A percentile compares a stretch with the other conserved stretches of the same genome.
Conservation (phyloP, 495 filamentous ascomycete species). For the Aspergillus mulundensis region DNA sequence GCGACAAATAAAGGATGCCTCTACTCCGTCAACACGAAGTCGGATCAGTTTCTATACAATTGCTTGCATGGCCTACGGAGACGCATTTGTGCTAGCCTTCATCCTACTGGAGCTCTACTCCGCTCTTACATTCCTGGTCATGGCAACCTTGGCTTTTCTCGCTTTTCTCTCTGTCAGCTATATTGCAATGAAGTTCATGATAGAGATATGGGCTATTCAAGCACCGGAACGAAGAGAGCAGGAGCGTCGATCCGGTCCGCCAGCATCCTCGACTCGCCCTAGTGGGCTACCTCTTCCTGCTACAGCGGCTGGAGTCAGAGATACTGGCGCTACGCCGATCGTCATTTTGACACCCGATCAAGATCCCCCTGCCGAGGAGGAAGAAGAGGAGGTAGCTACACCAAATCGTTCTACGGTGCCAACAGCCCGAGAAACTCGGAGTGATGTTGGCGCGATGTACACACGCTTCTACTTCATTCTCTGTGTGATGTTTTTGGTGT, state of each 20-base stretch:
- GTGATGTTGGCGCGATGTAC: constrained; percentile 70
- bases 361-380: constrained; percentile 52
- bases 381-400: constrained; percentile 29
- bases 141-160: constrained; percentile 66
- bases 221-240: constrained; percentile 69
- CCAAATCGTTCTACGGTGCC: constrained; percentile 26
- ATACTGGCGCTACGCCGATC: constrained; percentile 48
- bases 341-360: constrained; percentile 84
- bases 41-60: constrained; percentile 88
- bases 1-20: constrained; percentile 83
- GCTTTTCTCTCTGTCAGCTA: constrained; percentile 68
- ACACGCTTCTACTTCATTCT: constrained; percentile 73
- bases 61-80: constrained; percentile 79
- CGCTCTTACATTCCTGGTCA: constrained; percentile 61
- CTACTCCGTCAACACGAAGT: constrained; percentile 89
- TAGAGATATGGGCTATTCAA: constrained; percentile 84
- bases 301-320: constrained; percentile 47
- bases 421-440: constrained; percentile 38
- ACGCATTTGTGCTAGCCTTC: constrained; percentile 65
- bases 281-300: constrained; percentile 59
- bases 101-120: constrained; percentile 61
- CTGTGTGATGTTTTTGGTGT: constrained; percentile 66
- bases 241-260: constrained; percentile 32
- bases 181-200: constrained; percentile 78
- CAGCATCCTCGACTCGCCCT: constrained; percentile 25